These are phyloP conservation scores for Arthrinium phaeospermum DNA, from an alignment of 2,329 filamentous ascomycete species.

Conservation along the genomic window DNA sequence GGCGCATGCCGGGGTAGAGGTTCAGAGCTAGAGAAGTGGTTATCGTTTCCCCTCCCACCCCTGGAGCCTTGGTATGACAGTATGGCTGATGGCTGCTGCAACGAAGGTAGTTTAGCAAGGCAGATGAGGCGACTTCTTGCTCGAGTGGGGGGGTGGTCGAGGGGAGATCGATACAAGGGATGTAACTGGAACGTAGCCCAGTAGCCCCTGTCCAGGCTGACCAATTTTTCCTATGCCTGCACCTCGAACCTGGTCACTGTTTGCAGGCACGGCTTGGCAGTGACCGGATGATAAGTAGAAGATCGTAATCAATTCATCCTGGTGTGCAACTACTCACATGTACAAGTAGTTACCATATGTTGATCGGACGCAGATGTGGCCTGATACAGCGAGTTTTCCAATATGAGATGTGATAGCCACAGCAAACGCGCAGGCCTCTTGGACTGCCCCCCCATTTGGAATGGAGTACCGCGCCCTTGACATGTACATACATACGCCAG, in stretches of 20 bases:
- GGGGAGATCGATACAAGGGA: not conserved
- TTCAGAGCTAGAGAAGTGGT: not conserved
- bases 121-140: slow-evolving; percentile 5
- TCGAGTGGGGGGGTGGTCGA: not conserved
- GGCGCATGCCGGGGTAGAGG: not conserved
- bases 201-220: not conserved
- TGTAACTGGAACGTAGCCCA: not conserved
- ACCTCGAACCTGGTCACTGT: not conserved
- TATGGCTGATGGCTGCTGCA: not conserved
- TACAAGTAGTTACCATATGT: not conserved
- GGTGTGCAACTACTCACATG: not conserved
- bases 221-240: not conserved
- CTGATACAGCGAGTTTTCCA: not conserved
- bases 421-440: not conserved
- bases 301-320: not conserved
- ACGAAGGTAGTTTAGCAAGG: not conserved
- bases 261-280: not conserved
- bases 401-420: slow-evolving; percentile 2
- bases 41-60: slow-evolving; percentile 6
- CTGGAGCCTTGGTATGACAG: not conserved
- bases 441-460: not conserved
- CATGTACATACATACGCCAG: not conserved
- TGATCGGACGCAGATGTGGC: not conserved
- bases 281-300: not conserved
- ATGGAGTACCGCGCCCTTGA: not conserved